Conservation (phyloP, 2,329 filamentous ascomycete species). For the Neonectria faginata region DNA sequence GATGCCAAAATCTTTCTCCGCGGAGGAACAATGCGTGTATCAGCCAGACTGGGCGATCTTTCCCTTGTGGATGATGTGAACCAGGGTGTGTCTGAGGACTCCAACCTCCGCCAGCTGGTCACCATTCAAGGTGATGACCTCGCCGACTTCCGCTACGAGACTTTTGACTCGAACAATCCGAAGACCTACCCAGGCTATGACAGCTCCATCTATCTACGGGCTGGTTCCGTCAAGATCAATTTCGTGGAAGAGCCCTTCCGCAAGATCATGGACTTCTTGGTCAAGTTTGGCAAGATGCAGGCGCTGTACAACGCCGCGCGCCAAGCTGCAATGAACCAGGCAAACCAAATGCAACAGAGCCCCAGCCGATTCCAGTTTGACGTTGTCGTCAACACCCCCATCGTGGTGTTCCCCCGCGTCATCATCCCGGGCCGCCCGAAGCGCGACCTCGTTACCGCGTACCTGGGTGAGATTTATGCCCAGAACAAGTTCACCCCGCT, state of each 20-base stretch:
- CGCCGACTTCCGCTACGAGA: conserved; percentile 97
- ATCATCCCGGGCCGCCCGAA: conserved; percentile 76
- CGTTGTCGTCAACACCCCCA: conserved; percentile 91
- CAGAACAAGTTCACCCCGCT: conserved; percentile 92
- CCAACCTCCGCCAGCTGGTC: conserved; percentile 85
- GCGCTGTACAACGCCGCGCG: conserved; percentile 97
- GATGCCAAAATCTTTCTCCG: conserved; percentile 91
- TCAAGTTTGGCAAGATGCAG: conserved; percentile 99
- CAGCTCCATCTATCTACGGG: conserved; percentile 88
- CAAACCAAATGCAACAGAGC: conserved; percentile 91
- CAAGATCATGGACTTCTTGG: conserved; percentile 96
- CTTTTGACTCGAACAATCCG: conserved; percentile 79
- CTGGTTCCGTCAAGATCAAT: conserved; percentile 95
- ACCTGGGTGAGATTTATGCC: conserved; percentile 96
- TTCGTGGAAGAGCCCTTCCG: conserved; percentile 97
- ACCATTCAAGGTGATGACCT: conserved; percentile 96
- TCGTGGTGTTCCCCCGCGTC: conserved; percentile 90
- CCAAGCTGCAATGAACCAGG: conserved; percentile 92
- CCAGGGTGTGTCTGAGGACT: conserved; percentile 83
- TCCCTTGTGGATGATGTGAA: conserved; percentile 95
- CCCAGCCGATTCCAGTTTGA: conserved; percentile 94
- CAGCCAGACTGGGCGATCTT: conserved; percentile 86
- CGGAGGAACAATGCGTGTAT: conserved; percentile 87
- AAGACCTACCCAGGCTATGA: conserved; percentile 93
- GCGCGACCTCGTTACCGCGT: conserved; percentile 88